A percentile compares a stretch with the other conserved stretches of the same genome.
Conservation (phyloP, 441 rosid genomes). For the Gossypium aridum region DNA sequence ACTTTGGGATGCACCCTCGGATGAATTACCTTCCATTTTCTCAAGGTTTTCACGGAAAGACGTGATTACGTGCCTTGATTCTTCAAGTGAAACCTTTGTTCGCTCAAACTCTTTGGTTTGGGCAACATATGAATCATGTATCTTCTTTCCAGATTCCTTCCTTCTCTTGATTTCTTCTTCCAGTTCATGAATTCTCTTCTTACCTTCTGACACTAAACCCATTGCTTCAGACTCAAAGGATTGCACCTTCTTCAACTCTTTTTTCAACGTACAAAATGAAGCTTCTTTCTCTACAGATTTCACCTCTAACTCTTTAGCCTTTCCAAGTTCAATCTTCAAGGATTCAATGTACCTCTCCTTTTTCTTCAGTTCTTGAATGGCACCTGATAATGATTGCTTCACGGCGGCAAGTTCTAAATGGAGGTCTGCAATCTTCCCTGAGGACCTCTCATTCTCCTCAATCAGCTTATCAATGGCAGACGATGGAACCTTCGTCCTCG, state of each 20-base stretch:
- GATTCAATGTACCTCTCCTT: slow-evolving; percentile 31
- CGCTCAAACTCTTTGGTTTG: slow-evolving; percentile 39
- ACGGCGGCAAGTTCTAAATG: slow-evolving; percentile 30
- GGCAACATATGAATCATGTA: slow-evolving; percentile 26
- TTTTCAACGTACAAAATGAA: slow-evolving; percentile 17
- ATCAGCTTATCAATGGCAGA: slow-evolving; percentile 19
- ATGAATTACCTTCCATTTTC: slow-evolving; percentile 8
- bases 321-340: slow-evolving; percentile 26
- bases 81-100: slow-evolving; percentile 34
- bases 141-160: slow-evolving; percentile 24
- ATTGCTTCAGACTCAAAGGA: slow-evolving; percentile 20
- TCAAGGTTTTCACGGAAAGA: slow-evolving; percentile 20
- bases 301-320: slow-evolving; percentile 27
- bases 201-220: slow-evolving; percentile 23
- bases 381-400: slow-evolving; percentile 26
- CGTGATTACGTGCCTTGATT: slow-evolving; percentile 29
- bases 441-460: slow-evolving; percentile 25
- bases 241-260: slow-evolving; percentile 17
- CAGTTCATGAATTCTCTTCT: slow-evolving; percentile 27
- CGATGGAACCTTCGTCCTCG: slow-evolving; percentile 18
- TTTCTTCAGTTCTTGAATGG: slow-evolving; percentile 30
- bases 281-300: slow-evolving; percentile 25
- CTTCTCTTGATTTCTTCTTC: slow-evolving; percentile 27
- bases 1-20: slow-evolving; percentile 9
- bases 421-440: slow-evolving; percentile 32